A percentile compares a stretch with the other conserved stretches of the same genome.
These are phyloP conservation scores for Straminergon stramineum DNA, from an alignment of 225 moss, liverwort and hornwort genomes.

Conservation along the genomic window DNA sequence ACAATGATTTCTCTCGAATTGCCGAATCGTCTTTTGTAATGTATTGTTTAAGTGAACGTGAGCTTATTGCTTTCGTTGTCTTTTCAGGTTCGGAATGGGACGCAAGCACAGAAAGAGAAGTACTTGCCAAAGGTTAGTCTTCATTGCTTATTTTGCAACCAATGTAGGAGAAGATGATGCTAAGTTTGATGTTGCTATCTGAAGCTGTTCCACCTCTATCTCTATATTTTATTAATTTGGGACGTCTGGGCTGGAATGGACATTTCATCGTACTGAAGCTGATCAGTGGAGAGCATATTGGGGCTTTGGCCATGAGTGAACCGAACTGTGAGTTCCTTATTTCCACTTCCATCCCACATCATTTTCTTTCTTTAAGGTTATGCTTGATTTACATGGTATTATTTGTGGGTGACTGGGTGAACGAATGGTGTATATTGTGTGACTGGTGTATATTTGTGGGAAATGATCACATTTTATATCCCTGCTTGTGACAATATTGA, in stretches of 20 bases:
- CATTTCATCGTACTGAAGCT: slow-evolving; percentile 42
- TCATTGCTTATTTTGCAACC: not conserved
- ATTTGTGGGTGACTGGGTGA: not conserved
- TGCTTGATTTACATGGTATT: not conserved
- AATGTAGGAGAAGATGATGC: not conserved
- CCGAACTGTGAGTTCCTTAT: slow-evolving; percentile 71
- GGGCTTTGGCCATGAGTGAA: slow-evolving; percentile 99
- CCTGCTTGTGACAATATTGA: not conserved
- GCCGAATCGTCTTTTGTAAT: not conserved
- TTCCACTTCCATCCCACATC: not conserved
- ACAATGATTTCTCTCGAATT: not conserved
- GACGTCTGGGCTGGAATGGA: slow-evolving; percentile 6
- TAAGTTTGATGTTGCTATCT: not conserved
- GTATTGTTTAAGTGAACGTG: not conserved
- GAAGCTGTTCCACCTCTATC: not conserved
- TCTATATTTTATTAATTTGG: slow-evolving; percentile 1
- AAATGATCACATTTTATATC: not conserved
- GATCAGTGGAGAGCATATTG: slow-evolving; percentile 93
- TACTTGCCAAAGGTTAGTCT: slow-evolving; percentile 77
- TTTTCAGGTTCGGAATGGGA: slow-evolving; percentile 85
- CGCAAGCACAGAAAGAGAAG: slow-evolving; percentile 72
- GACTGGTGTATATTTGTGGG: too few species aligned
- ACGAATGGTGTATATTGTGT: not conserved
- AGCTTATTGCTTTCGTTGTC: not conserved
- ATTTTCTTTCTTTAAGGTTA: not conserved